phyloP scores from a whole-genome alignment of 2,329 filamentous ascomycete genomes.

The Colletotrichum zoysiae region DNA sequence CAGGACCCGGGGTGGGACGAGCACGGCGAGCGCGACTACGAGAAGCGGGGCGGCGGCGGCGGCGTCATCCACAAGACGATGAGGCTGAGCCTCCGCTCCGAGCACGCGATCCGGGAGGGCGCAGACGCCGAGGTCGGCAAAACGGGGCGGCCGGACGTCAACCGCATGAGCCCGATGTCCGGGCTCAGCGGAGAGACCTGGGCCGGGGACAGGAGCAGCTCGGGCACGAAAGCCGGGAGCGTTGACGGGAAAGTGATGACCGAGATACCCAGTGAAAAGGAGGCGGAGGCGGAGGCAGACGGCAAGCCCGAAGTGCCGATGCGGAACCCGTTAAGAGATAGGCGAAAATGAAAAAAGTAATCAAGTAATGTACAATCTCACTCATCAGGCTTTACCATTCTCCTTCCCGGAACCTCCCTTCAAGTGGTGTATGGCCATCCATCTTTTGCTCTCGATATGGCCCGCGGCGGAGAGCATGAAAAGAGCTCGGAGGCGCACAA shows the following conservation, averaged over 20 bases:
- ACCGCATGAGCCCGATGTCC: conserved; percentile 46
- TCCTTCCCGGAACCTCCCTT: not conserved
- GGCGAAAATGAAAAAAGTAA: conserved; percentile 4
- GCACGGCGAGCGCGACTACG: not conserved
- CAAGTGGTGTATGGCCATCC: not conserved
- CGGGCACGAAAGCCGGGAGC: not conserved
- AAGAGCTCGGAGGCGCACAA: not conserved
- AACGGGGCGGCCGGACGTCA: conserved; percentile 49
- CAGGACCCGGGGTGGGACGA: conserved; percentile 21
- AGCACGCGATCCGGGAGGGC: conserved; percentile 45
- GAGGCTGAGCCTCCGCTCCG: conserved; percentile 24
- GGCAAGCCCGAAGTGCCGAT: conserved; percentile 13
- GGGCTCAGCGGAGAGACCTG: conserved; percentile 42
- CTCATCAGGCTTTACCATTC: not conserved
- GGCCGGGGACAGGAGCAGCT: conserved; percentile 14
- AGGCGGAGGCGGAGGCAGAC: not conserved
- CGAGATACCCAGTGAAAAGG: conserved; percentile 26
- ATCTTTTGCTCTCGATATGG: not conserved
- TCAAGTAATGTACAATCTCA: not conserved
- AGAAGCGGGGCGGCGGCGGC: conserved; percentile 4
- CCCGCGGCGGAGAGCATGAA: not conserved
- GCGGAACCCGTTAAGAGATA: conserved; percentile 13
- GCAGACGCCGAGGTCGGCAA: conserved; percentile 48
- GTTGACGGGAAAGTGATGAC: not conserved
- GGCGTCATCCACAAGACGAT: conserved; percentile 35